Evolutionary conservation across 257 asterid species (phyloP), one percentile per base, ranked within the genome.

Genomic region (Euphrasia confusa): DNA sequence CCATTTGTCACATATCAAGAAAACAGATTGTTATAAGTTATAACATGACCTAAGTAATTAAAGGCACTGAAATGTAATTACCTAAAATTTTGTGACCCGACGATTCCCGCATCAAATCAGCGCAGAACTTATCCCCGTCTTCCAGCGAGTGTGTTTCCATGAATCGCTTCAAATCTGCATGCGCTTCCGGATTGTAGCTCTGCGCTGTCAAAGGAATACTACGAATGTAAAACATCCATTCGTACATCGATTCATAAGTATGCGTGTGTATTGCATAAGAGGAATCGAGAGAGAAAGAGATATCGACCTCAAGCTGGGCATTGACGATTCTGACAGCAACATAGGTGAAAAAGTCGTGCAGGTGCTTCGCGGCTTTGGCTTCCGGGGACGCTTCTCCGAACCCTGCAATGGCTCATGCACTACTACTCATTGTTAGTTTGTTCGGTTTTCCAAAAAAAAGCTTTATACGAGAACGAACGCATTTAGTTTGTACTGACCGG

Each of bases 321-420:
- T 63, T 18, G 42, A 90, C 97, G 54, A 90, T 80, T 70, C 69
- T 74, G 42, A 90, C 93, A 2, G 96, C 96, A 21, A 85, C 14
- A 58, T 69, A 90, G 12, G 95, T 90, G 93, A 90, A 90, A 49
- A 87, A 90, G 60, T 87, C 75, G 66, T 90, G 97, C 37, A 90
- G 81, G 63, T 85, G 95, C 13, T 77, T 85, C 2, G 95, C 93
- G 49, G 93, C 93, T 64, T 84, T 90, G 33, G 80, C 78, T 77
- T 90, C 97, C 4, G 96, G 97, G 0, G 97, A 90, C 18, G 87
- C 88, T 78, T 83, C 96, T 59, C 93, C 97, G 60, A 87, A 87
- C 30, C 97, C 96, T 90, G 77, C 54, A 61, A 75, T 24, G 28
- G 11, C 12, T n/a, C n/a, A n/a, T n/a, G 4, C 44, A 54, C 9